phyloP scores from a whole-genome alignment of 345 rosid species.

The Combretum micranthum region DNA sequence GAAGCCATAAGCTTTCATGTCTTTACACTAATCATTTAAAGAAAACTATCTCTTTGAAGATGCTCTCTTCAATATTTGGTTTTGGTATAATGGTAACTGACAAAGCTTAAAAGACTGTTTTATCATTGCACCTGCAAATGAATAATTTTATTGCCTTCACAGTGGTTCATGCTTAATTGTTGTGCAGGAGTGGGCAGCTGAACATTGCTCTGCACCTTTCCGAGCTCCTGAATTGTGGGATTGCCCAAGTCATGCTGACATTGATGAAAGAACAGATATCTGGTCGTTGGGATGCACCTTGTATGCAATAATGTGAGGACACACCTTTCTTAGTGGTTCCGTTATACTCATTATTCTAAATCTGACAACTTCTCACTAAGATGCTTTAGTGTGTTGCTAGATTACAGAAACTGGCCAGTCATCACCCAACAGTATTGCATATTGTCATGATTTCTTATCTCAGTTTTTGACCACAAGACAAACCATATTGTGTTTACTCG shows the following conservation, averaged over 20 bases:
- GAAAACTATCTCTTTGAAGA: no score
- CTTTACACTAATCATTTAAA: no score
- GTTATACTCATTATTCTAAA: background rate
- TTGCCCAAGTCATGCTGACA: slow-evolving; percentile 89
- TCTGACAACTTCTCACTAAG: background rate
- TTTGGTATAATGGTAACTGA: no score
- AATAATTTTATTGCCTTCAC: background rate
- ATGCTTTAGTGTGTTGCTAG: background rate
- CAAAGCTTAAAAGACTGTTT: no score
- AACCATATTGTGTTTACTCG: no score
- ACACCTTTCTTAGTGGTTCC: background rate
- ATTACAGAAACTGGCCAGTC: no score
- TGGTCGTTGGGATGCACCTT: slow-evolving; percentile 99
- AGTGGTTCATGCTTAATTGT: slow-evolving; percentile 4
- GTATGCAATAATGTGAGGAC: slow-evolving; percentile 86
- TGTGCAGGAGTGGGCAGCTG: slow-evolving; percentile 90
- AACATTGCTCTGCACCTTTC: slow-evolving; percentile 93
- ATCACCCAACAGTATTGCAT: no score
- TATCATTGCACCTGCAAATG: no score
- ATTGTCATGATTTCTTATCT: no score
- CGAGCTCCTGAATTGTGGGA: slow-evolving; percentile 99
- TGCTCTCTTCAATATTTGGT: no score
- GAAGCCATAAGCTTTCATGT: no score
- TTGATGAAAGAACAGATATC: slow-evolving; percentile 95
- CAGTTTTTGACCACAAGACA: no score